Conservation (phyloP, 2,329 filamentous ascomycete species). For the Ophiostoma tasmaniense region DNA sequence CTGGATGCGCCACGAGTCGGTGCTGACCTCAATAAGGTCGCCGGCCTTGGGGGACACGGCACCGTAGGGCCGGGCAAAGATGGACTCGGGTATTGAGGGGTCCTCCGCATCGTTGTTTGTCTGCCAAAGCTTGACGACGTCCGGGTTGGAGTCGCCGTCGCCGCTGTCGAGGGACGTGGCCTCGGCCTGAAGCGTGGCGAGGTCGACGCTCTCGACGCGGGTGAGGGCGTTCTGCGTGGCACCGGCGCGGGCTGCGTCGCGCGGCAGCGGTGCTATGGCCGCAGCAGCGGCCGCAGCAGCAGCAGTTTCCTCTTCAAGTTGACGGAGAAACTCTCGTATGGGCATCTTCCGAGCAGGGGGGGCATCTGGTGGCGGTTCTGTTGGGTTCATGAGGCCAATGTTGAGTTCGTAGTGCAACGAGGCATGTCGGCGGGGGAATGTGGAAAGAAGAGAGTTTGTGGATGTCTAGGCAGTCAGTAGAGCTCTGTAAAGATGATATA, state of each 20-base stretch:
- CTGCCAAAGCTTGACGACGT: constrained; percentile 28
- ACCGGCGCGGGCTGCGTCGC: constrained; percentile 25
- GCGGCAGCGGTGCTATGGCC: background rate
- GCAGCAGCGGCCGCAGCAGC: background rate
- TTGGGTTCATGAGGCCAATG: background rate
- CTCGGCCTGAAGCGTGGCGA: constrained; percentile 23
- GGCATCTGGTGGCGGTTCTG: background rate
- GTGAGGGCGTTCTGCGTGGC: constrained; percentile 30
- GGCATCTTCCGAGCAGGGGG: background rate
- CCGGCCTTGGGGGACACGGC: constrained; percentile 31
- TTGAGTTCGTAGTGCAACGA: background rate
- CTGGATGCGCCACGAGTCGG: constrained; percentile 30
- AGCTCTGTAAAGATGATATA: too few species aligned
- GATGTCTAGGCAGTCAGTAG: background rate
- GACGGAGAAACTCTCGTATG: constrained; percentile 35
- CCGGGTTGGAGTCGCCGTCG: background rate
- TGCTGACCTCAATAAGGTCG: constrained; percentile 42
- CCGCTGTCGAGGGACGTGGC: background rate
- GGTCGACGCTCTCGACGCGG: constrained; percentile 27
- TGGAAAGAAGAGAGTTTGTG: background rate
- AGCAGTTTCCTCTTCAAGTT: constrained; percentile 22
- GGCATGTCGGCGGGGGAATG: background rate
- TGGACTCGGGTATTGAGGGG: background rate
- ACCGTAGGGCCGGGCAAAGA: constrained; percentile 18
- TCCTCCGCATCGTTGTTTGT: constrained; percentile 19